Evolutionary conservation across 2,329 filamentous ascomycete genomes (phyloP).

Genomic region (Epichloe sp.): DNA sequence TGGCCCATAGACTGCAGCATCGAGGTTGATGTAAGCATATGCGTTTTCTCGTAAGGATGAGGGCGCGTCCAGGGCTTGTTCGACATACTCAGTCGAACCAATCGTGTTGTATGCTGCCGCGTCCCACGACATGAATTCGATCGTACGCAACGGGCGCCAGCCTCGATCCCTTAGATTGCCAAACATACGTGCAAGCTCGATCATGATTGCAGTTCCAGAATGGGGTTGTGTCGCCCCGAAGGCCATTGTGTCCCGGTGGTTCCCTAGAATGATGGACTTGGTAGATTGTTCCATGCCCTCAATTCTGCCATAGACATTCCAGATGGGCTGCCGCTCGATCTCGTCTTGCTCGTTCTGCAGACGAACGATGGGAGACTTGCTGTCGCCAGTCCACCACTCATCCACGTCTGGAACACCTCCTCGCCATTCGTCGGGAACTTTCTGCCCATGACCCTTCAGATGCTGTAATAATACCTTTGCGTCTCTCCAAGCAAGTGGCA

Average conservation of each 20-base stretch:
- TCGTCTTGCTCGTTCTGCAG: conserved; percentile 83
- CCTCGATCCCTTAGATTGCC: conserved; percentile 63
- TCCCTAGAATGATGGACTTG: conserved; percentile 81
- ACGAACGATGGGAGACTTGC: conserved; percentile 61
- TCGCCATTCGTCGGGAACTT: conserved; percentile 56
- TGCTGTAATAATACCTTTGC: conserved; percentile 66
- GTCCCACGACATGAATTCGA: conserved; percentile 96
- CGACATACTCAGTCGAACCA: conserved; percentile 89
- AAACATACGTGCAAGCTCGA: conserved; percentile 78
- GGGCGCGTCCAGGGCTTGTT: conserved; percentile 54
- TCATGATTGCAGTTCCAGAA: conserved; percentile 78
- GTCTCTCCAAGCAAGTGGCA: conserved; percentile 83
- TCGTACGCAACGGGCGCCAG: conserved; percentile 86
- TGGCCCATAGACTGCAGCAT: conserved; percentile 62
- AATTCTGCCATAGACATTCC: conserved; percentile 81
- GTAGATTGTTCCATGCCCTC: conserved; percentile 69
- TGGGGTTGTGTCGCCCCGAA: conserved; percentile 79
- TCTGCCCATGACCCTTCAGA: conserved; percentile 60
- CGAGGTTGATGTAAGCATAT: conserved; percentile 84
- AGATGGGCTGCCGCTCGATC: conserved; percentile 68
- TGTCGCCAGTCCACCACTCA: conserved; percentile 77
- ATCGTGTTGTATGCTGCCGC: conserved; percentile 86
- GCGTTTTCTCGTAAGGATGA: conserved; percentile 53
- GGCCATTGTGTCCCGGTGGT: conserved; percentile 86
- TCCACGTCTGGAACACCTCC: conserved; percentile 63